Conservation (phyloP, 371 early-diverging fungal genomes). For the Mucor indicus region DNA sequence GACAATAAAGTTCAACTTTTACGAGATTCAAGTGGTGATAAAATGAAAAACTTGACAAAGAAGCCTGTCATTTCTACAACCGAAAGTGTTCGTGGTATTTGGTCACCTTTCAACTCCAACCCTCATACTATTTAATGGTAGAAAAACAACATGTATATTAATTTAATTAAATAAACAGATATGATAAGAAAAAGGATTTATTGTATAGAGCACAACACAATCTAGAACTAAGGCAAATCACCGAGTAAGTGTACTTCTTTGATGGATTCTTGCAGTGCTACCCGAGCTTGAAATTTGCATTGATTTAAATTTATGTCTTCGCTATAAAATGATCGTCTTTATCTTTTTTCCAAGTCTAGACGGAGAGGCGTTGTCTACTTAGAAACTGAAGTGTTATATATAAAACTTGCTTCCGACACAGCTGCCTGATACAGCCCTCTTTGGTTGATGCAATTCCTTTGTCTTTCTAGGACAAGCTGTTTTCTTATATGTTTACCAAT, state of each 20-base stretch:
- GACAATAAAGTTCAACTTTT: conserved; percentile 59
- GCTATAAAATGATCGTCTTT: too few relatives aligned
- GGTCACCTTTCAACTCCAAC: conserved; percentile 81
- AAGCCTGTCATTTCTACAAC: conserved; percentile 77
- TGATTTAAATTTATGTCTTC: conserved; percentile 1
- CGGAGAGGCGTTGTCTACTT: too few relatives aligned
- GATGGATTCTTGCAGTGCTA: conserved; percentile 6
- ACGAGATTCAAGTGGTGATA: conserved; percentile 69
- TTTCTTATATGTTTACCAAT: too few relatives aligned
- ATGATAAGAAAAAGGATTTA: not conserved
- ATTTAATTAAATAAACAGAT: not conserved
- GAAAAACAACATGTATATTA: conserved; percentile 1
- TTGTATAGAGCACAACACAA: conserved; percentile 6
- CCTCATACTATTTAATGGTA: conserved; percentile 59
- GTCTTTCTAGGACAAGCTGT: too few relatives aligned
- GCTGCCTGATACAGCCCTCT: too few relatives aligned
- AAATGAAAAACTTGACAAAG: conserved; percentile 61
- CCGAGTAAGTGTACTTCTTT: conserved; percentile 2
- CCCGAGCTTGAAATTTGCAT: conserved; percentile 1
- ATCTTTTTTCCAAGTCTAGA: too few relatives aligned
- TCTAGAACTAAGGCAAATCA: too few relatives aligned
- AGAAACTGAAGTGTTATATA: too few relatives aligned
- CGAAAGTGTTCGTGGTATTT: conserved; percentile 83
- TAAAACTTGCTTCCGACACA: too few relatives aligned
- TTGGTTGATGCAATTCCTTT: too few relatives aligned